Base-by-base conservation (phyloP, 1,284 basidiomycete species). In the Schizopora paradoxa region DNA sequence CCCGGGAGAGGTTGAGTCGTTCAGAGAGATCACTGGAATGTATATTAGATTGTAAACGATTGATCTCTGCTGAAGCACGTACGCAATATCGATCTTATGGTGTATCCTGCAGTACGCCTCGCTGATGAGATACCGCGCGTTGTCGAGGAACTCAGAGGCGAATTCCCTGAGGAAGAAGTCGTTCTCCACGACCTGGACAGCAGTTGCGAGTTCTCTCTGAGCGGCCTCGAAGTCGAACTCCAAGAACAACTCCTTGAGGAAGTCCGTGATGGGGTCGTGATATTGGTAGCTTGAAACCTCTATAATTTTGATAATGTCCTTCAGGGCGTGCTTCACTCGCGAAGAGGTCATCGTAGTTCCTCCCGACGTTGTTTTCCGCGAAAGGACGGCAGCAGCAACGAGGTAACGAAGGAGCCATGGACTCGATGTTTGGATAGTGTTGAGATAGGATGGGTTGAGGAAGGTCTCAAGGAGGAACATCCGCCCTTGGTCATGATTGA, bases 41-140 rank as follows among this genome's bases (percentile, higher is more conserved):
- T 25, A 45, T 11, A 32, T 22, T 41, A 41, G 25, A 32, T 21
- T 11, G 32, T 49, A 26, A 50, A 23, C 14, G 33, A 35, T 26
- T 45, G 31, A 49, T 21, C 22, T 26, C 22, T 31, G 16, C 37
- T 22, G 36, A 10, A 16, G 6, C 1, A 77, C 85, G 54, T 59
- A 88, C 89, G 79, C 82, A 55, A 99, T 98, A 65, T 98, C 91
- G 52, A 99, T 96, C 55, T 86, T 81, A 63, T 94, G 90, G 67
- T 99, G 93, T 59, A 99, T 96, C 60, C 94, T 77, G 72, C 94
- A 98, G 70, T 96, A 99, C 13, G 93, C 91, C 70, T 99, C 95
- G 57, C 86, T 92, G 60, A 99, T 88, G 61, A 98, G 73, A 68
- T 90, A 96, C 52, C 96, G 76, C 45, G 94, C 94, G 60, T 95